phyloP scores from a whole-genome alignment of 78 protist species.

The Andalucia godoyi region DNA sequence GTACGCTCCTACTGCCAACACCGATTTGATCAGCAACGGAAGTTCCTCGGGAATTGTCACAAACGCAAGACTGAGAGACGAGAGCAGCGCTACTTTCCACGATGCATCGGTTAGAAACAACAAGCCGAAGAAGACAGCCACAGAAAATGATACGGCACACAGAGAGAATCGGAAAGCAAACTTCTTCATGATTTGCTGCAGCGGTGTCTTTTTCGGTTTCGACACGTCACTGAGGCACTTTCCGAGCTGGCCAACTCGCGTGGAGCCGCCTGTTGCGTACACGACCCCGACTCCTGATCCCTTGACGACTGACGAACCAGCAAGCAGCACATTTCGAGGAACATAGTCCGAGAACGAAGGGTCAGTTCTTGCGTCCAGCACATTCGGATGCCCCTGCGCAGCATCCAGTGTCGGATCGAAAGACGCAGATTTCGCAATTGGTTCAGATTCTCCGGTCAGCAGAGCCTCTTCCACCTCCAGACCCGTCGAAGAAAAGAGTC shows the following conservation, averaged over 20 bases:
- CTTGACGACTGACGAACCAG: not conserved
- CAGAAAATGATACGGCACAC: no score
- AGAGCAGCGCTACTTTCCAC: not conserved
- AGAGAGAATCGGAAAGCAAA: no score
- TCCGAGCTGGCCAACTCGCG: not conserved
- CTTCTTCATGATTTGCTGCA: not conserved
- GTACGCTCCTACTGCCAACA: not conserved
- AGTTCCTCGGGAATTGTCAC: not conserved
- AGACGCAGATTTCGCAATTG: not conserved
- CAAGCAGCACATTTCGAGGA: not conserved
- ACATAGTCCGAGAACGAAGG: no score
- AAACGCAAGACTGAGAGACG: not conserved
- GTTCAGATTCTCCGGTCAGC: not conserved
- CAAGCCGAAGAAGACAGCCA: not conserved
- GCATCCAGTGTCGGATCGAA: no score
- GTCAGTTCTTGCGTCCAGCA: no score
- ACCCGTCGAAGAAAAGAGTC: not conserved
- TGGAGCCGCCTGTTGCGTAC: not conserved
- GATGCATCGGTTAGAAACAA: not conserved
- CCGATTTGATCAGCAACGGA: not conserved
- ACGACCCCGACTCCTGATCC: not conserved
- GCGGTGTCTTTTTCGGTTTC: not conserved
- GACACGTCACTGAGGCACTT: no score
- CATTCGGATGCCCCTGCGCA: not conserved
- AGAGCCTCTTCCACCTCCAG: not conserved